phyloP scores from a whole-genome alignment of 345 rosid species.

The Aquilaria malaccensis region DNA sequence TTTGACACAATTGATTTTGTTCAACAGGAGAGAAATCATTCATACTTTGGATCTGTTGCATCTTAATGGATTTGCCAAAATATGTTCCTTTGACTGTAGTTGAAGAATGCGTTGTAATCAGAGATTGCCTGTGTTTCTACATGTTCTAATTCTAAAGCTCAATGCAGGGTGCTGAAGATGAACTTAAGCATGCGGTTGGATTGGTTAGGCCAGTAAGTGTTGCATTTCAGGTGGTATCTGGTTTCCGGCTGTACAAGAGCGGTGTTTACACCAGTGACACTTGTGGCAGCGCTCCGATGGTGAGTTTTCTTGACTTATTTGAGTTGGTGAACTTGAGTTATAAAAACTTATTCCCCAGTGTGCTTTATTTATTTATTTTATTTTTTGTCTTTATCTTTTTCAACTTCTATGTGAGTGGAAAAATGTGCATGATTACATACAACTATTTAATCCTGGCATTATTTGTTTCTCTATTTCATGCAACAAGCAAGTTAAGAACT shows the following conservation, averaged over 20 bases:
- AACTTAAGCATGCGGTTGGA: conserved; percentile 90
- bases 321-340: neutral
- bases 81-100: neutral
- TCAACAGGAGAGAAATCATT: neutral
- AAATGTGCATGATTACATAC: too few species aligned
- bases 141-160: neutral
- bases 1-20: neutral
- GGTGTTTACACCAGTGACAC: conserved; percentile 71
- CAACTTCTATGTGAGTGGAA: too few species aligned
- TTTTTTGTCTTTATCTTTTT: too few species aligned
- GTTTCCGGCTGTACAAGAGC: conserved; percentile 59
- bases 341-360: neutral
- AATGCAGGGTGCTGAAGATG: conserved; percentile 86
- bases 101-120: neutral
- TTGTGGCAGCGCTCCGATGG: conserved; percentile 75
- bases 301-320: conserved; percentile 19
- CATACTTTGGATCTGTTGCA: neutral
- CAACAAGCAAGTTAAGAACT: too few species aligned
- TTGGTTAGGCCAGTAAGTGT: conserved; percentile 82
- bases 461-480: too few species aligned
- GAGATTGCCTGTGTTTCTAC: neutral
- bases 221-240: conserved; percentile 68
- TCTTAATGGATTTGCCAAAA: neutral
- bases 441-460: too few species aligned
- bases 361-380: too few species aligned